Base-by-base conservation (phyloP, 2,329 filamentous ascomycete species). In the Lasiodiplodia theobromae region DNA sequence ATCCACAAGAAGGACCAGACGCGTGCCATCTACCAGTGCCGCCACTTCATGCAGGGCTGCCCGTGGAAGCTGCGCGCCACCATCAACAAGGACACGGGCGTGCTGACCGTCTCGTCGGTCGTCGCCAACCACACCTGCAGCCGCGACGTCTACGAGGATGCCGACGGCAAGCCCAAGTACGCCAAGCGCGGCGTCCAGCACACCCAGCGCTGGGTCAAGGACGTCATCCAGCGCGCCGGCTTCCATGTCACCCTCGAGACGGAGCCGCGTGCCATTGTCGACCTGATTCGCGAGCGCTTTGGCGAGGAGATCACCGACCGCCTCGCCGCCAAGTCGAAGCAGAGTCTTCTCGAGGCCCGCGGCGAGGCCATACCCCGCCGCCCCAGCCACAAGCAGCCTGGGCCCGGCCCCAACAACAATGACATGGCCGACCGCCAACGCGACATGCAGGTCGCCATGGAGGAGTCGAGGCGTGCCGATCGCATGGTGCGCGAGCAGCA, bases 191-290 rank as follows among this genome's bases (percentile, higher is more conserved):
- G 69, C 31, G 70, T 70, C 8, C 70, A 71, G 53, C 68, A 66
- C 69, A 70, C 70, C 14, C 70, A 71, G 52, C 69, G 70, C 38
- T 71, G 70, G 70, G 70, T 71, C 34, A 60, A 64, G 47, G 70
- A 71, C 51, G 58, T 69, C 37, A 60, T 71, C 40, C 37, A 44
- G 14, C 47, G 70, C 34, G 54, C 53, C 40, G 66, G 62, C 62
- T 69, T 71, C 69, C 38, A 38, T n/a, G 56, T 70, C 37, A 44
- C 66, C 18, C 37, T 60, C 31, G 64, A 67, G 38, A 71, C 70
- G 18, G 69, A 66, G 25, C 54, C 70, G 25, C 64, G 60, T 23
- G 69, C 63, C 18, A 71, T 71, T 34, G 57, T 71, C 38, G 47
- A 69, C 37, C 21, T 70, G 31, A 71, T 71, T 16, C 47, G 53